These are phyloP conservation scores for Aciculosporium take DNA, from an alignment of 2,329 filamentous ascomycete species.

Conservation along the genomic window DNA sequence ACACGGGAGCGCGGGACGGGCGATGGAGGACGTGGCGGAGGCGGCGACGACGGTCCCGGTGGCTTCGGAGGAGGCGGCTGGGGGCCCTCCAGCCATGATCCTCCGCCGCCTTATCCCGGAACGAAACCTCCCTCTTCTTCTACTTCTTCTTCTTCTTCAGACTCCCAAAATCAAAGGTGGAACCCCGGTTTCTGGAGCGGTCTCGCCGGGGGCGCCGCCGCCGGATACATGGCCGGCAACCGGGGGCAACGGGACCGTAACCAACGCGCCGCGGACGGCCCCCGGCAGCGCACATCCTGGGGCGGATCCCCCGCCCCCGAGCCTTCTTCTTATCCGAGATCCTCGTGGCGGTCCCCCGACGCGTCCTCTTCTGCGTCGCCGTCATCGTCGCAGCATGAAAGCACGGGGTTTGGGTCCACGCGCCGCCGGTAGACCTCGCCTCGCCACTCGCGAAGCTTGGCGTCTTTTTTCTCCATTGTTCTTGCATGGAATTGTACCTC, in stretches of 20 bases:
- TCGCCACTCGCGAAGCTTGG: too few relatives aligned
- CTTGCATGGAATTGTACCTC: too few relatives aligned
- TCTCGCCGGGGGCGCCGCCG: conserved; percentile 52
- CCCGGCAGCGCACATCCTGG: conserved; percentile 11
- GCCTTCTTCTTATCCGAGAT: conserved; percentile 12
- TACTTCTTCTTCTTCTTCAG: too few relatives aligned
- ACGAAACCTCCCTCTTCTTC: conserved; percentile 19
- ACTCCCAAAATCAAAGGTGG: conserved; percentile 39
- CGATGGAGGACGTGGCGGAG: conserved; percentile 20
- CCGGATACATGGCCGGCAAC: conserved; percentile 48
- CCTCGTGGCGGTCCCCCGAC: conserved; percentile 12
- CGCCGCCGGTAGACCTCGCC: conserved; percentile 40
- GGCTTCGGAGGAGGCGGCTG: conserved; percentile 21
- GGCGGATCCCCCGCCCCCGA: too few relatives aligned
- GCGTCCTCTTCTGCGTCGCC: conserved; percentile 22
- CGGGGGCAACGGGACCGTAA: conserved; percentile 24
- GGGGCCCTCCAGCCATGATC: conserved; percentile 30
- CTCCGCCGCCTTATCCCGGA: conserved; percentile 33
- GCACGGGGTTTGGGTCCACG: conserved; percentile 61
- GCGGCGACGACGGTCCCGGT: background rate
- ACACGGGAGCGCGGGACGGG: conserved; percentile 14
- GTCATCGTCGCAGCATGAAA: conserved; percentile 41
- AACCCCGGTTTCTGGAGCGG: conserved; percentile 64
- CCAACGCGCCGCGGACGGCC: conserved; percentile 17
- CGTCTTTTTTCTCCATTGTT: too few relatives aligned